A percentile compares a stretch with the other conserved stretches of the same genome.
Conservation (phyloP, 768 basidiomycete species). For the Hortiboletus campestris region DNA sequence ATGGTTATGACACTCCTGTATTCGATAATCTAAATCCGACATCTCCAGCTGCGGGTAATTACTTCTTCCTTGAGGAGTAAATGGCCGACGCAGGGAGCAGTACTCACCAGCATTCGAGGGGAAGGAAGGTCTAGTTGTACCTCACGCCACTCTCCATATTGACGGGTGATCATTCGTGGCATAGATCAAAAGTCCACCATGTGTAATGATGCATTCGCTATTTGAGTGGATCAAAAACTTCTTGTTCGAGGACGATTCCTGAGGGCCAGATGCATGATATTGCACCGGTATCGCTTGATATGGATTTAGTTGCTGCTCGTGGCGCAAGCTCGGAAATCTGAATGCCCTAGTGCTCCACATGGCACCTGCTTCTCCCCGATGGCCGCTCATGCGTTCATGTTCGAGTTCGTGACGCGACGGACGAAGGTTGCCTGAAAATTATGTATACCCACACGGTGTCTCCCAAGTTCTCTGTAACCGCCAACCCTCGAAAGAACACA, state of each 20-base stretch:
- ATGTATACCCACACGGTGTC: background rate
- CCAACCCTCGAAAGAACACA: too few relatives aligned
- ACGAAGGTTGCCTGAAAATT: background rate
- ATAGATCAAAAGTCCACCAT: constrained; percentile 8
- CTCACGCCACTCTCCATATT: constrained; percentile 4
- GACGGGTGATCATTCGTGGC: constrained; percentile 4
- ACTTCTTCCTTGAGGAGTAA: constrained; percentile 91
- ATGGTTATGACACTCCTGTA: constrained; percentile 19
- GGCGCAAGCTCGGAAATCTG: background rate
- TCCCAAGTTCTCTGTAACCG: background rate
- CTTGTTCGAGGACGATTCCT: background rate
- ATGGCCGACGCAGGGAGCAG: background rate
- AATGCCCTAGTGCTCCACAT: background rate
- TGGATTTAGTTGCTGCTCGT: background rate
- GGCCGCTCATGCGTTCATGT: background rate
- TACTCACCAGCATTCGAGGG: background rate
- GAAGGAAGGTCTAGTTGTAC: constrained; percentile 17
- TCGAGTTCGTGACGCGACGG: background rate
- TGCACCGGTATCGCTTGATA: background rate
- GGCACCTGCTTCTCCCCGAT: background rate
- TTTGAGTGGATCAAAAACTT: constrained; percentile 7
- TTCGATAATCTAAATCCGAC: constrained; percentile 5
- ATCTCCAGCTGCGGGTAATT: constrained; percentile 69
- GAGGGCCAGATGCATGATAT: background rate
- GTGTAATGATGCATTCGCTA: constrained; percentile 9